Conservation (phyloP, 805 yeast genomes). For the Zygosaccharomyces bailii region DNA sequence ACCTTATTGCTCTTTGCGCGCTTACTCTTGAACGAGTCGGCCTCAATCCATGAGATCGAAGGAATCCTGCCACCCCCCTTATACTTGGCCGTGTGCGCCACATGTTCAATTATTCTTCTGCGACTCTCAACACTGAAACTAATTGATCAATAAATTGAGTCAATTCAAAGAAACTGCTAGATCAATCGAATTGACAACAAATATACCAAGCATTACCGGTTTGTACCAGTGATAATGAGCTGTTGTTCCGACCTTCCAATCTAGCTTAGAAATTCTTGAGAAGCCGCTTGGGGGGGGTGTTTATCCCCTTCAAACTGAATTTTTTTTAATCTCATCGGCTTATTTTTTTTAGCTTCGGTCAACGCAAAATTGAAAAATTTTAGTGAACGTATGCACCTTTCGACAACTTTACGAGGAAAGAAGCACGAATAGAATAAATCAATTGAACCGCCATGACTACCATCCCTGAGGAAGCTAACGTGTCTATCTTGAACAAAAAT, state of each 20-base stretch:
- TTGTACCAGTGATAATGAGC: background rate
- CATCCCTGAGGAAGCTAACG: conserved; percentile 33
- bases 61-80: background rate
- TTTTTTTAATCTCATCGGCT: conserved; percentile 63
- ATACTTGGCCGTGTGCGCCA: background rate
- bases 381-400: background rate
- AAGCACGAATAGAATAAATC: background rate
- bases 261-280: too few species aligned
- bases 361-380: conserved; percentile 4
- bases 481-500: conserved; percentile 74
- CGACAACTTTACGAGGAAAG: background rate
- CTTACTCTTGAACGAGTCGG: background rate
- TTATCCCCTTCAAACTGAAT: too few species aligned
- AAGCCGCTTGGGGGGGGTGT: too few species aligned
- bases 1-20: background rate
- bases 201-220: background rate
- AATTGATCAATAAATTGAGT: background rate
- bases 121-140: background rate
- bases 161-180: background rate
- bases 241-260: too few species aligned
- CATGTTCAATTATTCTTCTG: too few species aligned
- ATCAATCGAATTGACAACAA: background rate
- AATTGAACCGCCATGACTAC: conserved; percentile 23
- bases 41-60: background rate
- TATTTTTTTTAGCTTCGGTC: conserved; percentile 16